Base-by-base conservation (phyloP, 1,139 yeast genomes). In the Nakaseomyces delphensis region DNA sequence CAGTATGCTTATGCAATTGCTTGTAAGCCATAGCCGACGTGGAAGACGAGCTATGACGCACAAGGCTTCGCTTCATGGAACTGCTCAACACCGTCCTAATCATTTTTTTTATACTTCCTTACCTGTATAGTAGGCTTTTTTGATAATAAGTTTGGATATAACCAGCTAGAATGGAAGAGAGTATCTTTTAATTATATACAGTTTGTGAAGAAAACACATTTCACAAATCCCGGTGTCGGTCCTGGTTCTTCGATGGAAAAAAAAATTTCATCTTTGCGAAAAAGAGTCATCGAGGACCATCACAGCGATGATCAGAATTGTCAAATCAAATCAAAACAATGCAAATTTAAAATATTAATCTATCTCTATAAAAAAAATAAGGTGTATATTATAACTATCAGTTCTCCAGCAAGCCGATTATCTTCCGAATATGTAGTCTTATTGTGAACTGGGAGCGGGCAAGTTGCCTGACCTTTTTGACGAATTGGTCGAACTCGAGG, bases 11-110 rank as follows among this genome's bases (percentile, higher is more conserved):
- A 65, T 87, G 96, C 52, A 89, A 71, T 30, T 86, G 82, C 67
- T 91, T 91, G 70, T 91, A 91, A 13, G 96, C 96, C 64, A 91
- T 70, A 3, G 97, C 97, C 20, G 96, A 79, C n/a, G 96, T 87
- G 23, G 95, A 84, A 36, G 84, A 76, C 4, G 67, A 62, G 43
- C 53, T 46, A 30, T 42, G 31, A 39, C 55, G 52, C 23, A 49
- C 38, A 20, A 25, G n/a, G 13, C 32, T 16, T 18, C 24, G 23
- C 28, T 20, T 28, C 27, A 20, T 27, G 13, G 20, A 24, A 13
- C 42, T 41, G 23, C 36, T 38, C 39, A 43, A 40, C 16, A 43
- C 18, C 18, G 46, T 38, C 35, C 45, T 43, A 31, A 43, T 28
- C 45, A 43, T 43, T 23, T n/a, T 11, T 9, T 27, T 16, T 31